Percentiles rank a stretch among this genome's conserved stretches.
phyloP scores from a whole-genome alignment of 2,329 filamentous ascomycete species.

The Fusarium zealandicum region DNA sequence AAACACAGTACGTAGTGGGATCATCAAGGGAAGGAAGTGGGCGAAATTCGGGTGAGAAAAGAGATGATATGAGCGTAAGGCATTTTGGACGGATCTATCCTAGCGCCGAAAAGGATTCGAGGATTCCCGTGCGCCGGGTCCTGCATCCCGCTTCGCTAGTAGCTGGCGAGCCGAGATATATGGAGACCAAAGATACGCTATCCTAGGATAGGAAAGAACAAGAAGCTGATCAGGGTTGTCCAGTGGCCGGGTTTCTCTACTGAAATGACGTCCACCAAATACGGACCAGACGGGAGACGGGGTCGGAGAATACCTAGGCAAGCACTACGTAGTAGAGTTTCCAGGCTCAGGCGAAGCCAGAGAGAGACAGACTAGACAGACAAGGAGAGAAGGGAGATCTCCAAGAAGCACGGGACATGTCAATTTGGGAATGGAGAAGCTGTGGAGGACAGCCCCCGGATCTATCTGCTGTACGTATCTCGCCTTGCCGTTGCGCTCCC shows the following conservation, averaged over 20 bases:
- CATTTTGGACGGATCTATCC: constrained; percentile 6
- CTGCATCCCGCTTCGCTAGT: constrained; percentile 35
- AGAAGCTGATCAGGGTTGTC: constrained; percentile 19
- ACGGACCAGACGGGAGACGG: not conserved
- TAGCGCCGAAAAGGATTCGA: constrained; percentile 21
- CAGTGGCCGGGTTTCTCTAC: not conserved
- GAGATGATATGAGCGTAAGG: constrained; percentile 20
- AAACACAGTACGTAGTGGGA: constrained; percentile 14
- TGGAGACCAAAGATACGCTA: constrained; percentile 2
- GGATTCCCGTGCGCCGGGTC: constrained; percentile 38
- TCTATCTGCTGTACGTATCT: not conserved
- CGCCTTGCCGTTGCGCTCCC: not conserved
- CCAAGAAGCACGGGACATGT: not conserved
- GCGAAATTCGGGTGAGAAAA: constrained; percentile 22
- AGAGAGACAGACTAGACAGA: too few relatives aligned
- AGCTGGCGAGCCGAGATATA: constrained; percentile 7
- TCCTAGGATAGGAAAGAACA: not conserved
- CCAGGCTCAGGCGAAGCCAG: not conserved
- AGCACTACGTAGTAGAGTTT: not conserved
- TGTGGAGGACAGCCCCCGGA: not conserved
- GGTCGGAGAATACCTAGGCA: not conserved
- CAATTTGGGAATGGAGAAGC: not conserved
- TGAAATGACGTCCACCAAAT: constrained; percentile 24
- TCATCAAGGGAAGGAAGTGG: constrained; percentile 6
- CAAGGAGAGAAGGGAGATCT: constrained; percentile 3